A percentile compares a stretch with the other conserved stretches of the same genome.
phyloP scores from a whole-genome alignment of 2,329 filamentous ascomycete species.

The Aspergillus phoenicis region DNA sequence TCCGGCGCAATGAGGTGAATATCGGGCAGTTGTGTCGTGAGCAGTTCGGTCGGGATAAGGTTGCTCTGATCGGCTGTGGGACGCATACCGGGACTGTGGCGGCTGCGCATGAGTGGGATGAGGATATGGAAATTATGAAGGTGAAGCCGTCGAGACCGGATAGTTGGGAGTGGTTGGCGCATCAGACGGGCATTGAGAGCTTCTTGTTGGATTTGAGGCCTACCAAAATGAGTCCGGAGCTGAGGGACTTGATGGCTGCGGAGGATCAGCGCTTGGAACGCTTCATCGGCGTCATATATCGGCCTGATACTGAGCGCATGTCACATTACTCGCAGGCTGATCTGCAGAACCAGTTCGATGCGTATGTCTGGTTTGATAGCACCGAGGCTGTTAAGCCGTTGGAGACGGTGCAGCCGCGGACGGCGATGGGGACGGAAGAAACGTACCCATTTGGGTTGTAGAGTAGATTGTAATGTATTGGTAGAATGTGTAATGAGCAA shows the following conservation, averaged over 20 bases:
- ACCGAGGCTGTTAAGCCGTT: conserved; percentile 50
- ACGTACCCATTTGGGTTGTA: conserved; percentile 58
- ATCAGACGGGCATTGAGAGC: conserved; percentile 48
- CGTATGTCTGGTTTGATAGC: conserved; percentile 54
- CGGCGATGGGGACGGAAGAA: conserved; percentile 47
- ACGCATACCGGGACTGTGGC: conserved; percentile 57
- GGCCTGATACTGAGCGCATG: conserved; percentile 51
- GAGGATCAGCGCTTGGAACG: conserved; percentile 47
- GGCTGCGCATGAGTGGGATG: conserved; percentile 55
- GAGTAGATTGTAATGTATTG: not conserved
- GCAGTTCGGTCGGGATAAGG: conserved; percentile 43
- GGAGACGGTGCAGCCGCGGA: conserved; percentile 50
- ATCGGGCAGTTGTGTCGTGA: conserved; percentile 58
- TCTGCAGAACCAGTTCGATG: conserved; percentile 54
- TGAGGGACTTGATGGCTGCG: conserved; percentile 41
- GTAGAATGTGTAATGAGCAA: not conserved
- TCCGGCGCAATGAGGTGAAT: conserved; percentile 50
- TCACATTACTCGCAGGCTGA: conserved; percentile 54
- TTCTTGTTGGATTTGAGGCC: conserved; percentile 53
- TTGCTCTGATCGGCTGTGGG: conserved; percentile 51
- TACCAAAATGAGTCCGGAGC: conserved; percentile 35
- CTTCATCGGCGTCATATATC: conserved; percentile 58
- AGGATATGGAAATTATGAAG: conserved; percentile 54
- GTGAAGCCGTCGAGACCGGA: conserved; percentile 50
- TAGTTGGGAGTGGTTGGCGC: conserved; percentile 55